A percentile compares a stretch with the other conserved stretches of the same genome.
Conservation (phyloP, 192 early-diverging fungal species). For the Dissophora globulifera region DNA sequence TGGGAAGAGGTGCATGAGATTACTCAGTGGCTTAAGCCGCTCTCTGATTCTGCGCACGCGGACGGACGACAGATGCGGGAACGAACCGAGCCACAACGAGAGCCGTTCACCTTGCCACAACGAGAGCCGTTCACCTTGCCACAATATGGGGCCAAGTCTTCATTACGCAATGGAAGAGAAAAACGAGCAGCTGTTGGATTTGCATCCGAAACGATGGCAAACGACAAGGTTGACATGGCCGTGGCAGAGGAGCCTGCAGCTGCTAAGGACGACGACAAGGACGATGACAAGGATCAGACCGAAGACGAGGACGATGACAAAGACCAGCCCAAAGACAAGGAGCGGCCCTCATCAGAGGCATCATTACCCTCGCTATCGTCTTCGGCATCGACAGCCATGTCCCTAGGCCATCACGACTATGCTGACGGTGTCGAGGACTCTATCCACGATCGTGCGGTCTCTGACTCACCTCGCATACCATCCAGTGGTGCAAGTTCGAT, state of each 20-base stretch:
- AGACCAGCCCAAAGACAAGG: no score
- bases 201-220: neutral
- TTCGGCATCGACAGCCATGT: neutral
- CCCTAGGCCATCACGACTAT: neutral
- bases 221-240: neutral
- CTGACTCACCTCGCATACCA: neutral
- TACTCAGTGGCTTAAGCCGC: constrained; percentile 47
- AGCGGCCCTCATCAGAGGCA: neutral
- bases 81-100: neutral
- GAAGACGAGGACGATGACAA: no score
- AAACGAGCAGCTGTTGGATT: neutral
- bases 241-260: neutral
- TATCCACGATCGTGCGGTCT: neutral
- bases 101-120: neutral
- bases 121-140: neutral
- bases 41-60: constrained; percentile 12
- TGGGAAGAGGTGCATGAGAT: constrained; percentile 27
- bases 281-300: no score
- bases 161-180: neutral
- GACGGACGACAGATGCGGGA: constrained; percentile 46
- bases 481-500: constrained; percentile 4
- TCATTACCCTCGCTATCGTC: neutral
- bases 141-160: constrained; percentile 4
- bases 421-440: neutral
- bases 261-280: no score